Conservation (phyloP, 805 yeast species). For the Yarrowia sp. region DNA sequence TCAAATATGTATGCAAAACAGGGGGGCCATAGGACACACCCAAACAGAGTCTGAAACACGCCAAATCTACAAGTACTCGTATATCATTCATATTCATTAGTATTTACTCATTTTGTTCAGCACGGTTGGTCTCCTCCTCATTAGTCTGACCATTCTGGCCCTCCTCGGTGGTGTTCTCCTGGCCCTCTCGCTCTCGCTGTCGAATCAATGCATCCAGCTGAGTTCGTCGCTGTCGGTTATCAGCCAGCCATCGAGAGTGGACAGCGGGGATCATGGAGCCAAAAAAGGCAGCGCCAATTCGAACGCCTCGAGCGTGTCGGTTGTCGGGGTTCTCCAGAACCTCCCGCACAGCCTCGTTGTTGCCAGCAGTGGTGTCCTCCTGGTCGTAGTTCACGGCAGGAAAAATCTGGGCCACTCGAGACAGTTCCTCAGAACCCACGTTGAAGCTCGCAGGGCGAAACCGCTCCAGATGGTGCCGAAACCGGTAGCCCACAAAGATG, state of each 20-base stretch:
- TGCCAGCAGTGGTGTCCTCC: not conserved
- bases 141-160: not conserved
- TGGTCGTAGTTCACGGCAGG: slow-evolving; percentile 22
- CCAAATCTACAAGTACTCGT: no score
- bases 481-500: slow-evolving; percentile 12
- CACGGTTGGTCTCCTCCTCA: not conserved
- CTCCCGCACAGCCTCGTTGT: slow-evolving; percentile 3
- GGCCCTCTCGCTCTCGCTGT: not conserved
- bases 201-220: slow-evolving; percentile 1
- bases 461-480: slow-evolving; percentile 15
- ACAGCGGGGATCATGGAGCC: slow-evolving; percentile 25
- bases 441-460: slow-evolving; percentile 15
- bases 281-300: slow-evolving; percentile 17
- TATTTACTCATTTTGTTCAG: slow-evolving; percentile 6
- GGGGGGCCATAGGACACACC: not conserved
- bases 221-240: slow-evolving; percentile 17
- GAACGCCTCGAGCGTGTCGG: slow-evolving; percentile 3
- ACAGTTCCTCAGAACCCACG: slow-evolving; percentile 7
- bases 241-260: slow-evolving; percentile 21
- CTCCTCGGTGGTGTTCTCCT: no score
- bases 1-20: slow-evolving; percentile 7
- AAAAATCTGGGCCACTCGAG: slow-evolving; percentile 14
- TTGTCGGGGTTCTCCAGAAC: slow-evolving; percentile 22
- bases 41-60: no score
- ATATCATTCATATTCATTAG: no score